Conservation (phyloP, 2,329 filamentous ascomycete species). For the Pestalotiopsis fici region DNA sequence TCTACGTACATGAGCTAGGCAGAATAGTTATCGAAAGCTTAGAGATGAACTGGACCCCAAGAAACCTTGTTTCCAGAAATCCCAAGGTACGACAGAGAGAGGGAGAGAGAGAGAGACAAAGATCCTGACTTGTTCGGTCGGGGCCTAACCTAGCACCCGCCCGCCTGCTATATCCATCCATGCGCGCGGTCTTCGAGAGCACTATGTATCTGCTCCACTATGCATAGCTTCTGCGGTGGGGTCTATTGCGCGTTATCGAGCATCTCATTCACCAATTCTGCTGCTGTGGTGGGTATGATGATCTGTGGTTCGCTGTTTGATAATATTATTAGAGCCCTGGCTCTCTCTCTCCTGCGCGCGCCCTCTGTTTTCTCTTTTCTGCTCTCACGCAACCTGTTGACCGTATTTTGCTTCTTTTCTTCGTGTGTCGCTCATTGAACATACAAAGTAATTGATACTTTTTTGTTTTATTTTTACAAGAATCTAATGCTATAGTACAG, state of each 20-base stretch:
- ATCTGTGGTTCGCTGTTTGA: constrained; percentile 1
- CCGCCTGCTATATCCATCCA: background rate
- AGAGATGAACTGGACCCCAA: too few relatives aligned
- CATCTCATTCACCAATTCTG: background rate
- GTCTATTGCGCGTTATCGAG: background rate
- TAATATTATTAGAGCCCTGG: background rate
- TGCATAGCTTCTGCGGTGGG: background rate
- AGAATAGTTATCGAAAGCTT: too few relatives aligned
- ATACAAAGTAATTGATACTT: too few relatives aligned
- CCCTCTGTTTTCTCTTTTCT: background rate
- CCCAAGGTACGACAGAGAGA: too few relatives aligned
- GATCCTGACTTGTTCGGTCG: background rate
- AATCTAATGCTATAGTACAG: background rate
- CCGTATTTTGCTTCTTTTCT: background rate
- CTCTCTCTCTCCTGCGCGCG: background rate
- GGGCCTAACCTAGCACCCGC: background rate
- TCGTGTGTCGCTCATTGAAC: background rate
- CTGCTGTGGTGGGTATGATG: constrained; percentile 1
- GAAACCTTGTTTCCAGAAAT: too few relatives aligned
- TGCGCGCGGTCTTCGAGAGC: background rate
- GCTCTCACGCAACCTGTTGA: background rate
- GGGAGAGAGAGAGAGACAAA: too few relatives aligned
- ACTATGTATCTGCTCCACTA: background rate
- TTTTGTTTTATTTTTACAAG: background rate
- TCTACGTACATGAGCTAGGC: too few relatives aligned